Evolutionary conservation across 2,329 filamentous ascomycete genomes (phyloP).

Genomic region (Colletotrichum tofieldiae): DNA sequence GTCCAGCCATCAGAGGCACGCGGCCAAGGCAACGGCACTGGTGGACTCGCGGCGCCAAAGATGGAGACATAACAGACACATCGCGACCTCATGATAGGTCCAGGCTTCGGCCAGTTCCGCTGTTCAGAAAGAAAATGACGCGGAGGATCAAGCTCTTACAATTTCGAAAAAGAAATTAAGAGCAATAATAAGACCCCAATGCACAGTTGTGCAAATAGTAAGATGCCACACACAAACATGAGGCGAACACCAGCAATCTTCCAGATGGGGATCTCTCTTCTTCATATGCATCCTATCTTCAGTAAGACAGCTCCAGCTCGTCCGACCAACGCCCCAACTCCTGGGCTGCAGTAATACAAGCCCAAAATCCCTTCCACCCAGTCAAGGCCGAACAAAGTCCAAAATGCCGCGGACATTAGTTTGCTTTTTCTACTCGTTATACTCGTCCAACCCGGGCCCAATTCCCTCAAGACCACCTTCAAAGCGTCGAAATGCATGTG

Average conservation of each 20-base stretch:
- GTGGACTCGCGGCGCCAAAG: too few species aligned
- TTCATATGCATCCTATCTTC: conserved; percentile 1
- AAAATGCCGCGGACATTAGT: conserved; percentile 32
- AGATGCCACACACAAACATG: neutral
- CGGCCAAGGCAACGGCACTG: too few species aligned
- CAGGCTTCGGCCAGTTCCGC: too few species aligned
- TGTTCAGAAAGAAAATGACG: too few species aligned
- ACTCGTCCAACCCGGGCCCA: neutral
- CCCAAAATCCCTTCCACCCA: conserved; percentile 18
- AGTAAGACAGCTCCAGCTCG: neutral
- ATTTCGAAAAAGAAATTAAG: too few species aligned
- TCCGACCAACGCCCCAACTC: conserved; percentile 36
- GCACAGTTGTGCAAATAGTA: neutral
- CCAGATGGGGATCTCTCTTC: neutral
- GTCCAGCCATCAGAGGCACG: too few species aligned
- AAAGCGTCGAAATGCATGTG: neutral
- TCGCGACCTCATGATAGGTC: too few species aligned
- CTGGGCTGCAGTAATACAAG: conserved; percentile 6
- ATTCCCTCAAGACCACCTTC: neutral
- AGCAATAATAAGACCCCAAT: too few species aligned
- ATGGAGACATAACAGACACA: too few species aligned
- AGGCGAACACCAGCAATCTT: neutral
- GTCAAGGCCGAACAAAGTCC: conserved; percentile 8
- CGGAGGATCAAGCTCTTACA: too few species aligned
- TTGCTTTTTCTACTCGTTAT: conserved; percentile 24